Evolutionary conservation across 1,284 basidiomycete species (phyloP).

Genomic region (Caloboletus inedulis): DNA sequence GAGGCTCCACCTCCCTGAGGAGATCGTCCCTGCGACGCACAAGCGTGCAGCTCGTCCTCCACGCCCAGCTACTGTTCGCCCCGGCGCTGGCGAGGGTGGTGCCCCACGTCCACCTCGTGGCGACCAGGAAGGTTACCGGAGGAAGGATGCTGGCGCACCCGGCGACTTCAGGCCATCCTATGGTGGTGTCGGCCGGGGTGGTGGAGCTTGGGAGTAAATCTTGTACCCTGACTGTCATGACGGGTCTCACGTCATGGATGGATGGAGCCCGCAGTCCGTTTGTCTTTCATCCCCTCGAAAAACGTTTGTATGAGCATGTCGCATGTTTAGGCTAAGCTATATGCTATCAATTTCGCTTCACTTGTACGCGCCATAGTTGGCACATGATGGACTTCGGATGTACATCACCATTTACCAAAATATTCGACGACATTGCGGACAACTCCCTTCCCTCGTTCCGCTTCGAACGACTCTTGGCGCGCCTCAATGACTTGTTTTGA

Average conservation of each 20-base stretch:
- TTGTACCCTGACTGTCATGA: background rate
- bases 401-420: constrained; percentile 21
- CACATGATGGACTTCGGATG: background rate
- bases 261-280: constrained; percentile 1
- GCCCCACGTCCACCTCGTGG: constrained; percentile 85
- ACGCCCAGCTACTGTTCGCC: constrained; percentile 71
- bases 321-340: constrained; percentile 39
- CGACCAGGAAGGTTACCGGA: constrained; percentile 88
- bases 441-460: background rate
- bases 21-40: constrained; percentile 94
- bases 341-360: constrained; percentile 24
- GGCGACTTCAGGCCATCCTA: constrained; percentile 83
- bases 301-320: constrained; percentile 40
- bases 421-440: constrained; percentile 27
- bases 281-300: constrained; percentile 24
- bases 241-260: background rate
- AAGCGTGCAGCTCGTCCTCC: constrained; percentile 84
- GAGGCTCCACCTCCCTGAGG: constrained; percentile 88
- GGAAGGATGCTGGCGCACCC: constrained; percentile 77
- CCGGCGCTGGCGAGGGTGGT: constrained; percentile 62
- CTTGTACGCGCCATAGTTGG: background rate
- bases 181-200: constrained; percentile 75
- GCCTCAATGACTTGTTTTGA: constrained; percentile 29
- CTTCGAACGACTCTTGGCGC: constrained; percentile 14
- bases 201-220: constrained; percentile 65